phyloP scores from a whole-genome alignment of 176 grass and related monocot species.

The Cenchrus purpureus region DNA sequence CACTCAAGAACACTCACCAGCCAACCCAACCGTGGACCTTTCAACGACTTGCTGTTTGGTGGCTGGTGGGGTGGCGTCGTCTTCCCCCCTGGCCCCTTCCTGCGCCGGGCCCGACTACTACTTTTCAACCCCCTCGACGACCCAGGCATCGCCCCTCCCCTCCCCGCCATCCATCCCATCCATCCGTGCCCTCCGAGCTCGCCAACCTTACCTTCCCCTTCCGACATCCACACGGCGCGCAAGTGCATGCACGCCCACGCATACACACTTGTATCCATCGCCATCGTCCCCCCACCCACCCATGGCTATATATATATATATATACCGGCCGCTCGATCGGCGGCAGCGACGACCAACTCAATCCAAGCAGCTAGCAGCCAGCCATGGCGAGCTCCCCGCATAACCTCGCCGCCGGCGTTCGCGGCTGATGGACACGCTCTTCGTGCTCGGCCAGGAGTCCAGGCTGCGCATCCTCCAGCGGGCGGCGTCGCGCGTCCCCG shows the following conservation, averaged over 20 bases:
- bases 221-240: conserved; percentile 30
- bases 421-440: conserved; percentile 42
- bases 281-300: not conserved
- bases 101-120: not conserved
- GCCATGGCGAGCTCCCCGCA: not conserved
- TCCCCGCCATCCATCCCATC: not conserved
- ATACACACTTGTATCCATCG: not conserved
- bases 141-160: not conserved
- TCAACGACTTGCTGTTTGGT: conserved; percentile 3
- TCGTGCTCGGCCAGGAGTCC: conserved; percentile 48
- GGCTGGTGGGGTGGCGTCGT: not conserved
- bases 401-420: not conserved
- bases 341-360: conserved; percentile 15
- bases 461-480: conserved; percentile 50
- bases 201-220: conserved; percentile 1
- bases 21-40: conserved; percentile 29
- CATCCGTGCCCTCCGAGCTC: not conserved
- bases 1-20: not conserved
- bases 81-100: not conserved
- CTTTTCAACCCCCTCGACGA: not conserved
- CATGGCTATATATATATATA: conserved; percentile 6
- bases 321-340: not conserved
- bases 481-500: conserved; percentile 52
- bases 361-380: not conserved
- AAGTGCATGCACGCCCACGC: conserved; percentile 14